A percentile compares a stretch with the other conserved stretches of the same genome.
Conservation (phyloP, 768 basidiomycete genomes). For the Russula ochroleuca region DNA sequence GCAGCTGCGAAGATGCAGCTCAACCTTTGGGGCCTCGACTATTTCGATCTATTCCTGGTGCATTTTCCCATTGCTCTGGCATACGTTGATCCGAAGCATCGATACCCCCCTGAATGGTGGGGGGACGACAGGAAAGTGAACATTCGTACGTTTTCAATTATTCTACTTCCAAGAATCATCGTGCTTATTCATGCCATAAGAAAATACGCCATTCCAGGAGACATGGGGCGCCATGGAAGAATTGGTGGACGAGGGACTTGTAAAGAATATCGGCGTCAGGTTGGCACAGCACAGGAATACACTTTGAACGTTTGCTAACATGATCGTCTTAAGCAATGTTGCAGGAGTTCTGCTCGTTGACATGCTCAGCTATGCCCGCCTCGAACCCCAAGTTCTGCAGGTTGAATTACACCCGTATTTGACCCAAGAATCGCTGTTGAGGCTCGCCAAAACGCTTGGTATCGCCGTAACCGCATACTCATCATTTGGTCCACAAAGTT, state of each 20-base stretch:
- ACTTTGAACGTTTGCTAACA: neutral
- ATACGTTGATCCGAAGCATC: constrained; percentile 71
- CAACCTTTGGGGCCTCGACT: constrained; percentile 76
- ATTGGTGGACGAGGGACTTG: constrained; percentile 64
- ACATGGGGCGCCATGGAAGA: constrained; percentile 84
- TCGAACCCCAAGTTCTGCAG: constrained; percentile 54
- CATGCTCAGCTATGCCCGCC: constrained; percentile 71
- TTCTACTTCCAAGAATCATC: neutral
- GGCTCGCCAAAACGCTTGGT: constrained; percentile 41
- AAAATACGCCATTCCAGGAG: constrained; percentile 68
- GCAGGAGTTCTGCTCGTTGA: constrained; percentile 69
- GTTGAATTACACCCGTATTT: constrained; percentile 58
- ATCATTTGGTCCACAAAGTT: constrained; percentile 51
- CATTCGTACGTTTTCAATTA: constrained; percentile 45
- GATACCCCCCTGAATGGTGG: constrained; percentile 82
- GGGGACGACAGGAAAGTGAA: constrained; percentile 67
- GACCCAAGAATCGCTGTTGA: constrained; percentile 45
- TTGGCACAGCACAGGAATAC: constrained; percentile 28
- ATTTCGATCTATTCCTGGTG: constrained; percentile 75
- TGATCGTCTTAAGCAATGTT: constrained; percentile 53
- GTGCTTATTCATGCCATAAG: constrained; percentile 32
- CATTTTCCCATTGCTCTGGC: constrained; percentile 83
- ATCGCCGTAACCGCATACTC: constrained; percentile 55
- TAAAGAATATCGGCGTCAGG: constrained; percentile 79
- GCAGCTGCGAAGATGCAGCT: constrained; percentile 59